These are phyloP conservation scores for Penicillium mononematosum DNA, from an alignment of 495 filamentous ascomycete species.

Conservation along the genomic window DNA sequence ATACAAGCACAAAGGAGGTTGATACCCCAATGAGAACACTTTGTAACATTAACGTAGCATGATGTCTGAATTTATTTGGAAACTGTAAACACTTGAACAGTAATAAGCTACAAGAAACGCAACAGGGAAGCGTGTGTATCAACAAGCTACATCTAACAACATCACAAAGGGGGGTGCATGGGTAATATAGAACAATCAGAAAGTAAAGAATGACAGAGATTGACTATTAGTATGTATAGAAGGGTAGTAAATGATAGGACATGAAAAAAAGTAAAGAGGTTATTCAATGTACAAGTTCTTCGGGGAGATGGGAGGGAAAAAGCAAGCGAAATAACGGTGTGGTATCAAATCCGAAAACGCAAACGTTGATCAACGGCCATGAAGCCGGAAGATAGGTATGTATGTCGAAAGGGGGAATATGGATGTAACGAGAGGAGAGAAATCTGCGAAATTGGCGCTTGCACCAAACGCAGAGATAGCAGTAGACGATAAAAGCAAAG, in stretches of 20 bases:
- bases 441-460: slow-evolving; percentile 11
- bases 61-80: background rate
- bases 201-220: slow-evolving; percentile 21
- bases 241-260: slow-evolving; percentile 21
- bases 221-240: slow-evolving; percentile 28
- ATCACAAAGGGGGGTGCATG: background rate
- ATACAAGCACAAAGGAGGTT: no score
- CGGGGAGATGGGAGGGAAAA: background rate
- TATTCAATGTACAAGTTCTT: slow-evolving; percentile 25
- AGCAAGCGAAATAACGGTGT: slow-evolving; percentile 19
- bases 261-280: slow-evolving; percentile 10
- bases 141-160: background rate
- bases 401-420: slow-evolving; percentile 19
- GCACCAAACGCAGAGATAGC: slow-evolving; percentile 1
- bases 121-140: background rate
- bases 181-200: slow-evolving; percentile 19
- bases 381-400: slow-evolving; percentile 19
- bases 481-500: slow-evolving; percentile 7
- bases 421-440: slow-evolving; percentile 18
- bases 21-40: no score
- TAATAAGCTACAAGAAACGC: slow-evolving; percentile 7
- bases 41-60: background rate
- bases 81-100: background rate
- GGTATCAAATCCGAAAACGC: slow-evolving; percentile 37
- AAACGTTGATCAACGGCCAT: slow-evolving; percentile 27